Conservation (phyloP, 2,329 filamentous ascomycete species). For the Esteya vermicola region DNA sequence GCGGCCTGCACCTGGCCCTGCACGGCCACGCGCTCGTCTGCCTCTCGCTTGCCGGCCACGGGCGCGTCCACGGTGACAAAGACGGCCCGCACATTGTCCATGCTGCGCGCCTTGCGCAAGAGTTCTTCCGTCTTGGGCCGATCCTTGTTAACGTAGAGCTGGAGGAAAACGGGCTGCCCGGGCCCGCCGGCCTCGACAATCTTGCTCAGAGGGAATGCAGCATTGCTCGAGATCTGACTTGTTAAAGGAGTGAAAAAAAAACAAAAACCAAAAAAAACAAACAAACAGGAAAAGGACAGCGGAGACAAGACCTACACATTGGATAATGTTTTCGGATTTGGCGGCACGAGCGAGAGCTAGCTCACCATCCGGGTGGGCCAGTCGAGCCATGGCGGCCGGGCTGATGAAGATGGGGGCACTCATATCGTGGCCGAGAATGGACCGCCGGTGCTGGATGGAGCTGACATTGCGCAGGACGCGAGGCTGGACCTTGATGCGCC, state of each 20-base stretch:
- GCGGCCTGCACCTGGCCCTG: neutral
- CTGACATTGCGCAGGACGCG: constrained; percentile 32
- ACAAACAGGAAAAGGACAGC: too few relatives aligned
- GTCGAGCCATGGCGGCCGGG: constrained; percentile 33
- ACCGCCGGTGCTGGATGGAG: constrained; percentile 21
- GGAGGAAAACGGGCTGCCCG: constrained; percentile 16
- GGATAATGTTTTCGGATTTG: constrained; percentile 30
- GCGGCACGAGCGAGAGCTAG: constrained; percentile 33
- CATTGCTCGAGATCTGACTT: constrained; percentile 19
- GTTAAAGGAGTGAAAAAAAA: neutral
- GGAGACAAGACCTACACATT: neutral
- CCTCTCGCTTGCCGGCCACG: constrained; percentile 40
- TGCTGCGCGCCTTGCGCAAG: constrained; percentile 20
- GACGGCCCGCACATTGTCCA: constrained; percentile 26
- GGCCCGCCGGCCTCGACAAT: constrained; percentile 8
- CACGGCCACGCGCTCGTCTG: constrained; percentile 30
- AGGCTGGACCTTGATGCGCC: constrained; percentile 36
- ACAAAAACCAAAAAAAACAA: neutral
- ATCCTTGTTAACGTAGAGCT: constrained; percentile 11
- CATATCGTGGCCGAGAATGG: constrained; percentile 20
- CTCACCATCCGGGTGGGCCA: constrained; percentile 38
- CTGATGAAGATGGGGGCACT: constrained; percentile 29
- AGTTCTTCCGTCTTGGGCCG: constrained; percentile 2
- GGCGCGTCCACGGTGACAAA: constrained; percentile 42
- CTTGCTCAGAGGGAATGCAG: constrained; percentile 11